Percentiles rank a stretch among this genome's conserved stretches.
Conservation (phyloP, 495 filamentous ascomycete genomes). For the Penicillium malachiteum region DNA sequence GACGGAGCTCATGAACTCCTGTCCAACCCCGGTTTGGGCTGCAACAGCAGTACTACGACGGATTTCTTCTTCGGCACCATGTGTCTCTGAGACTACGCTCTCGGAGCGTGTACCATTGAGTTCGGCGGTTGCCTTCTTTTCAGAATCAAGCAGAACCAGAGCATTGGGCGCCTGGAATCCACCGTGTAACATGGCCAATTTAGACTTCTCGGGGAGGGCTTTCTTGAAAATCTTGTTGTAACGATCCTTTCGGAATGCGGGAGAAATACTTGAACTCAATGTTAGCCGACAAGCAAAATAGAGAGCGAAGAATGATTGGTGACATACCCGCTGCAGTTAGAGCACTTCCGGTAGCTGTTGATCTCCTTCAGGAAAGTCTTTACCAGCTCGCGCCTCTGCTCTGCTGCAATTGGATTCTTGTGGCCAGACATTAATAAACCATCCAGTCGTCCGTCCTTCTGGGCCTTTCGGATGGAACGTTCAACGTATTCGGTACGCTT, state of each 20-base stretch:
- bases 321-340: constrained; percentile 66
- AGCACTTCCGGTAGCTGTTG: constrained; percentile 62
- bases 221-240: constrained; percentile 93
- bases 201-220: constrained; percentile 66
- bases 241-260: constrained; percentile 78
- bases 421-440: constrained; percentile 54
- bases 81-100: constrained; percentile 33
- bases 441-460: constrained; percentile 42
- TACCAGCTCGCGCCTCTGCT: constrained; percentile 69
- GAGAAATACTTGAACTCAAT: constrained; percentile 57
- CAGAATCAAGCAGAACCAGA: constrained; percentile 45
- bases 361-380: constrained; percentile 78
- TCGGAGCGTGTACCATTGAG: constrained; percentile 28
- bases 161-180: constrained; percentile 69
- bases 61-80: constrained; percentile 68
- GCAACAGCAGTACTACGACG: constrained; percentile 48
- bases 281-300: constrained; percentile 10
- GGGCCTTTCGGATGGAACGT: constrained; percentile 56
- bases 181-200: constrained; percentile 66
- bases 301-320: background rate
- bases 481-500: constrained; percentile 70
- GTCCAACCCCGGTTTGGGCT: constrained; percentile 36
- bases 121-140: constrained; percentile 34
- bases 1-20: constrained; percentile 69
- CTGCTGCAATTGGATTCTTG: constrained; percentile 79